Evolutionary conservation across 78 protist species (phyloP), one percentile per base, ranked within the genome.

Genomic region (Emiliania huxleyi): DNA sequence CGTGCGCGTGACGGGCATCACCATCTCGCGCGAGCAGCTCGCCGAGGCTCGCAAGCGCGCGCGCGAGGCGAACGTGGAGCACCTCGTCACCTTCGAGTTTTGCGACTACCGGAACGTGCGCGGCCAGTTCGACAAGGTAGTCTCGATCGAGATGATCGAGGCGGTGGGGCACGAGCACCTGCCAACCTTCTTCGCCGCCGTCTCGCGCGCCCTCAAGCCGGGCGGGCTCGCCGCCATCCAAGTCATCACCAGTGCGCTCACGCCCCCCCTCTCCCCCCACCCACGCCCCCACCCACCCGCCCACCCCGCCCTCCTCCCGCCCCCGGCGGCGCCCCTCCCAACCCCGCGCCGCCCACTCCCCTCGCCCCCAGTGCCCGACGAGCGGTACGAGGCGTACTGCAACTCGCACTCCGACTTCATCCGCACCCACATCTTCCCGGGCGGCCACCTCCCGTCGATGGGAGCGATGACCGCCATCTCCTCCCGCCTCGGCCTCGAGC

Each of bases 121-220:
- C 3, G 91, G 62, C 37, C 0, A 0, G 12, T 91, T 79, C 38
- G 93, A 91, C 93, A 37, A 37, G 71, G 69, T 91, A 49, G 90
- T 91, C 6, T 87, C 91, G 15, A 87, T 92, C 52, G 94, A 92
- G 87, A 92, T 92, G 94, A 38, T 92, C 38, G 94, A 92, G 56
- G 94, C 94, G n/a, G 94, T 92, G 35, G 94, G 94, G 25, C 89
- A 87, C 45, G 94, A 84, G 44, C 6, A 69, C 91, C 85, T 92
- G 22, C 56, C 79, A 21, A 49, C 0, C 26, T 92, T 44, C 85
- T 92, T 85, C 69, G 69, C 6, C 35, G 37, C 29, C 22, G 52
- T 81, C 69, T 55, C 69, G 29, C 43, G 43, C 49, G 43, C 73
- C 55, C 94, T 92, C 75, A 69, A 69, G 85, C 94, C 94, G 11